These are phyloP conservation scores for Esteya vermicola DNA, from an alignment of 2,329 filamentous ascomycete genomes.

Conservation along the genomic window DNA sequence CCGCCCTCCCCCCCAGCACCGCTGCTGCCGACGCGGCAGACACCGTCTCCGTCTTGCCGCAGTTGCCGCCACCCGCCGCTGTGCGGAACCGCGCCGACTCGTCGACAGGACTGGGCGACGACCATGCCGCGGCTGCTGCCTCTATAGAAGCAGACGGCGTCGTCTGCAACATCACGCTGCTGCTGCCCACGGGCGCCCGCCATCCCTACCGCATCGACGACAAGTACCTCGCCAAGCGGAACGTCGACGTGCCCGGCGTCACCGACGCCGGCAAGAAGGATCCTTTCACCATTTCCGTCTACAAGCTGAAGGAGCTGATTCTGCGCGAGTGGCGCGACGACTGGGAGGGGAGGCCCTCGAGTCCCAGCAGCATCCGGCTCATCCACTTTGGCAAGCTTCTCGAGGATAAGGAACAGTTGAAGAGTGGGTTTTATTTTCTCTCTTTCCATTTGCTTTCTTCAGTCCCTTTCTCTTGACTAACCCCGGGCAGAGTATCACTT, in stretches of 20 bases:
- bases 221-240: constrained; percentile 69
- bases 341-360: constrained; percentile 77
- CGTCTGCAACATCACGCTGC: constrained; percentile 61
- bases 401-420: constrained; percentile 74
- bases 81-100: constrained; percentile 14
- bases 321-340: constrained; percentile 84
- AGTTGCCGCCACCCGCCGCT: constrained; percentile 3
- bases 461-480: neutral
- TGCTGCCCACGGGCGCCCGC: constrained; percentile 66
- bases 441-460: neutral
- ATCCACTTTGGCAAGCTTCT: constrained; percentile 86
- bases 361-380: constrained; percentile 76
- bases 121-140: neutral
- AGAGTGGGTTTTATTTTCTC: constrained; percentile 42
- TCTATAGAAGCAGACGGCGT: constrained; percentile 17
- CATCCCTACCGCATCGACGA: constrained; percentile 87
- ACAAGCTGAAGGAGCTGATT: constrained; percentile 88
- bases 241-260: constrained; percentile 58
- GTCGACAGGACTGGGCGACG: constrained; percentile 5
- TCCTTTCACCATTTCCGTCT: constrained; percentile 81
- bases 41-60: neutral
- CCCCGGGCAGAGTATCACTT: constrained; percentile 64
- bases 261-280: constrained; percentile 48
- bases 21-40: neutral
- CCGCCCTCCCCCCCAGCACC: neutral